Base-by-base conservation (phyloP, 495 filamentous ascomycete genomes). In the Lophiotrema nucula region DNA sequence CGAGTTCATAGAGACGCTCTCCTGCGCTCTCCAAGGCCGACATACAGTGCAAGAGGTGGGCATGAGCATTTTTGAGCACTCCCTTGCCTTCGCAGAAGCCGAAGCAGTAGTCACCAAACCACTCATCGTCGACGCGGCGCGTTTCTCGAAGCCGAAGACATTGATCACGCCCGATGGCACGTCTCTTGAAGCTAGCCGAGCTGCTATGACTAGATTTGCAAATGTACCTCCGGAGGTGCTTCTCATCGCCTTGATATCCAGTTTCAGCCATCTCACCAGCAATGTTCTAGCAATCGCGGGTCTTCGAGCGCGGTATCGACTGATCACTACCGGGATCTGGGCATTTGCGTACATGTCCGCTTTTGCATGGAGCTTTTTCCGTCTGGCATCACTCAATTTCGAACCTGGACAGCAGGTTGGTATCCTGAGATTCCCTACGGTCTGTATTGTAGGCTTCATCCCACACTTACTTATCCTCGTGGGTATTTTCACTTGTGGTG, bases 31-130 rank as follows among this genome's bases (percentile, higher is more conserved):
- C n/a, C 90, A 95, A 61, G 91, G 92, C n/a, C 81, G 87, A 11
- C 77, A 79, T 2, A 78, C 87, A 4, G 81, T 85, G 56, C 85
- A 90, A 0, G 93, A 97, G 73, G 93, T 90, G 0, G 90, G 92
- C 4, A 97, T 97, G 89, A 96, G 92, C 0, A 81, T 97, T 18
- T 93, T 98, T 67, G 93, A 98, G 63, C 90, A 96, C 67, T 97
- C 93, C 0, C 76, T 98, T 13, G 93, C 93, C 0, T 98, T 97
- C 72, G 90, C 93, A 1, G 95, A 98, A 70, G 90, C 93, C 3
- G 95, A 98, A 68, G 86, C 89, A 11, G 85, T 89, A 58, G 82
- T 95, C 37, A 82, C 85, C 65, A 85, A 81, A 52, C 84, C 87
- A 3, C 79, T 95, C 2, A 88, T 61, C 81, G 83, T 10, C 61